Evolutionary conservation across 2,329 filamentous ascomycete species (phyloP).

Genomic region (Dactylellina parvicollis): DNA sequence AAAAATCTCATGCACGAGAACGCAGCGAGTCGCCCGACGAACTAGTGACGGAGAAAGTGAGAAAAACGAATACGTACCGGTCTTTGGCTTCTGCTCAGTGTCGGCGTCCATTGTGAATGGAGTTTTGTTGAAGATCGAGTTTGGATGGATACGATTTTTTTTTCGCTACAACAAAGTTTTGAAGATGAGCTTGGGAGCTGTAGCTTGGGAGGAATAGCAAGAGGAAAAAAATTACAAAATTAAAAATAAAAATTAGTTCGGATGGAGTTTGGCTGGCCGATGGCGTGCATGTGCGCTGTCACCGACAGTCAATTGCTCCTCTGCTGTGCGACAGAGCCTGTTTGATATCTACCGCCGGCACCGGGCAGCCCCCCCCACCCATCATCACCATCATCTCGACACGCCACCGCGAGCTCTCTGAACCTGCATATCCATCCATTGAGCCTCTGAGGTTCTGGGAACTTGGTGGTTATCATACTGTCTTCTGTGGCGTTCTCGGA

Average conservation of each 20-base stretch:
- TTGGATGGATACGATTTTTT: conserved; percentile 4
- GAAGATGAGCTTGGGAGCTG: background rate
- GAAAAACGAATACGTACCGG: conserved; percentile 25
- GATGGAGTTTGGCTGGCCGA: background rate
- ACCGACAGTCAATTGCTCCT: too few relatives aligned
- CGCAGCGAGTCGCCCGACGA: background rate
- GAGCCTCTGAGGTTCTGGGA: too few relatives aligned
- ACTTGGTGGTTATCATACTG: too few relatives aligned
- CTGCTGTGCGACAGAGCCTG: too few relatives aligned
- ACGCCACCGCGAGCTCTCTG: too few relatives aligned
- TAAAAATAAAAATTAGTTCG: conserved; percentile 15
- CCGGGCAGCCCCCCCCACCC: too few relatives aligned
- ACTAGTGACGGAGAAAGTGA: background rate
- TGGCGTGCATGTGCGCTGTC: conserved; percentile 5
- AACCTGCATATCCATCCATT: too few relatives aligned
- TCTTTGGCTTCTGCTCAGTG: conserved; percentile 32
- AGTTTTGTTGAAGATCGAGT: conserved; percentile 2
- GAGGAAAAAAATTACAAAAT: background rate
- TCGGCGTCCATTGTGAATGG: conserved; percentile 33
- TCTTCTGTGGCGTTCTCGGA: too few relatives aligned
- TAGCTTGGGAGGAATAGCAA: background rate
- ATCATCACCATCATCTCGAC: too few relatives aligned
- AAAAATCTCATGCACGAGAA: background rate
- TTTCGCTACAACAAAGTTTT: background rate
- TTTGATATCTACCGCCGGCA: too few relatives aligned